Evolutionary conservation across 2,329 filamentous ascomycete genomes (phyloP), one percentile per base, ranked within the genome.

Genomic region (Clarireedia hainanense): DNA sequence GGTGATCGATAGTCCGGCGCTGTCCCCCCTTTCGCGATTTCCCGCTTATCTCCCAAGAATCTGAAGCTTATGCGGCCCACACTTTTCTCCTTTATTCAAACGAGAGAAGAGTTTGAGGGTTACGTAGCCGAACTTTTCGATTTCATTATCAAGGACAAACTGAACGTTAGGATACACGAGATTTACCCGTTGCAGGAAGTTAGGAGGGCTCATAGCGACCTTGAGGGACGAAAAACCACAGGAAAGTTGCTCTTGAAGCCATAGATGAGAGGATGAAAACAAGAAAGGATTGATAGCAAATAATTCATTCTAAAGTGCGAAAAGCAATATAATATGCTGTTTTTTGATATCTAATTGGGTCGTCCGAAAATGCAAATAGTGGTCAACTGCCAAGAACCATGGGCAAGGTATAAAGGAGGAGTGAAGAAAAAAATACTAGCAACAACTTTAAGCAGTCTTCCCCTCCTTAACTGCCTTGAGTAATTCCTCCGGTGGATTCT

Each of bases 401-500:
- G 42, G 6, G n/a, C 6, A 23, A 46, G 17, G 42, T 23, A 46
- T 14, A 12, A 23, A 9, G 24, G 7, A 17, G 49, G 20, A 43
- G 43, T 47, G 39, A 37, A 37, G 20, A 14, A 34, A 34, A 34
- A 34, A 34, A 34, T 10, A 34, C 30, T 12, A 34, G 30, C 30
- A 34, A 34, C 9, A 34, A 34, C 30, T 34, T 30, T 34, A 34
- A 34, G 30, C 30, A 34, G 30, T 34, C 30, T 34, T 63, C 9
- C 46, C 60, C 27, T 66, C 61, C 74, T 85, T 81, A 62, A 85
- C 63, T 48, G 75, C 77, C 58, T 86, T 85, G 50, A 96, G 69
- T 66, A 97, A 80, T 73, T 88, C 84, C 62, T 88, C 80, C 0
- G 94, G 92, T n/a, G 92, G 90, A 63, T 91, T 80, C 75, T 97